These are phyloP conservation scores for Curvularia verruculosa DNA, from an alignment of 2,329 filamentous ascomycete genomes.

Conservation along the genomic window DNA sequence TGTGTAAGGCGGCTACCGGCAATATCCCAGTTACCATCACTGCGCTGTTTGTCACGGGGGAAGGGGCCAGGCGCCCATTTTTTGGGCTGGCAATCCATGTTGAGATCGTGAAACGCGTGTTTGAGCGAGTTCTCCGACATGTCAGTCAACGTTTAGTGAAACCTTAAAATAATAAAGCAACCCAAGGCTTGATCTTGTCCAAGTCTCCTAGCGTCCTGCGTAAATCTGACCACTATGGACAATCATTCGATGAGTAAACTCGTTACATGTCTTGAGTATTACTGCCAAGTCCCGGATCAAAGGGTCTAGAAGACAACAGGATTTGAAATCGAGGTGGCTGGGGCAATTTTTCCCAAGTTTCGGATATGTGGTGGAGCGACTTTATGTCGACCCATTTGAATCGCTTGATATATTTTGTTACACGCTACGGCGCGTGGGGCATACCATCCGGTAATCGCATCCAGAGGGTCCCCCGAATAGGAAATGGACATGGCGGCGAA, in stretches of 20 bases:
- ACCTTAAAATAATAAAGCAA: constrained; percentile 19
- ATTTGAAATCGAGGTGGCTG: constrained; percentile 2
- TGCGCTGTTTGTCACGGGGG: constrained; percentile 2
- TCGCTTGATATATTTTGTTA: constrained; percentile 17
- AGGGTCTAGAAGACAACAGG: background rate
- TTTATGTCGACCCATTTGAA: constrained; percentile 10
- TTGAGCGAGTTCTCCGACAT: constrained; percentile 30
- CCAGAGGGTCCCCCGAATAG: constrained; percentile 21
- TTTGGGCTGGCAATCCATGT: constrained; percentile 15
- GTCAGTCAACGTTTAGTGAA: constrained; percentile 34
- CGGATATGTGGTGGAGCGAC: constrained; percentile 22
- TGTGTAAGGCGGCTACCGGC: constrained; percentile 2
- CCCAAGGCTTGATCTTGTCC: constrained; percentile 19
- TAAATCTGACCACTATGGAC: constrained; percentile 7
- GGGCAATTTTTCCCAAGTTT: constrained; percentile 2
- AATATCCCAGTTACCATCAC: constrained; percentile 3
- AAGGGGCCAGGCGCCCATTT: background rate
- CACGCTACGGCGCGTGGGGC: constrained; percentile 26
- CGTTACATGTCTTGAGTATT: constrained; percentile 9
- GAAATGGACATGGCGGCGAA: constrained; percentile 21
- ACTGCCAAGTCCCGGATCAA: background rate
- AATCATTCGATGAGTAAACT: background rate
- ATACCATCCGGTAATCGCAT: constrained; percentile 20
- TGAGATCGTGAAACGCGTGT: constrained; percentile 24
- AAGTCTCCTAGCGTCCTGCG: constrained; percentile 15